Base-by-base conservation (phyloP, 441 rosid genomes). In the Macaranga tanarius region DNA sequence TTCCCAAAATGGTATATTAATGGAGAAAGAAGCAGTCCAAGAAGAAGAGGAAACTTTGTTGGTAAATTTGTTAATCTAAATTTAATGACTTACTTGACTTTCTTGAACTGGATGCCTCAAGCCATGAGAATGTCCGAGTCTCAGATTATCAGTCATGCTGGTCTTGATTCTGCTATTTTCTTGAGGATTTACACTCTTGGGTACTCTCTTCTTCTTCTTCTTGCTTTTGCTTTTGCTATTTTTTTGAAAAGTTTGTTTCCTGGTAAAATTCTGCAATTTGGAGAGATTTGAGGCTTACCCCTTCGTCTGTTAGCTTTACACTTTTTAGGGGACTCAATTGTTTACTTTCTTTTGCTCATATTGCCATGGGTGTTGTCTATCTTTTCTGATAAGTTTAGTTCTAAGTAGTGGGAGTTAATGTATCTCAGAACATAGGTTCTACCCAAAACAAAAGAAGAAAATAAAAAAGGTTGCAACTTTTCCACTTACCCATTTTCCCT, bases 31-130 rank as follows among this genome's bases (percentile, higher is more conserved):
- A 79, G 75, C 76, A 93, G 95, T 75, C 99, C 98, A 0, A 84
- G 92, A 31, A 80, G 85, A 47, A 71, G 83, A 67, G 81, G 81
- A 20, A 86, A 83, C 64, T 84, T 87, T 40, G 90, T 90, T 79
- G 91, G 84, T 20, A 93, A 88, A 76, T 89, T 95, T 76, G 94
- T 95, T 26, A 95, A 95, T 76, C 92, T 93, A 68, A 84, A 95
- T 75, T 60, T 76, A 85, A 83, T 47, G 62, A 93, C 95, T 28
- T 95, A 93, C 69, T 81, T 93, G 62, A 84, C 94, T 70, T 95
- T 95, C 89, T 80, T 95, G 44, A 95, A 87, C 81, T 95, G 99
- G 99, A 95, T 95, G 99, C 98, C 99, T 75, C 92, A 95, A 73
- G 99, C 99, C 74, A 47, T 93, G 91, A 90, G 69, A 81, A 93